Base-by-base conservation (phyloP, 2,329 filamentous ascomycete species). In the Diplodia intermedia region DNA sequence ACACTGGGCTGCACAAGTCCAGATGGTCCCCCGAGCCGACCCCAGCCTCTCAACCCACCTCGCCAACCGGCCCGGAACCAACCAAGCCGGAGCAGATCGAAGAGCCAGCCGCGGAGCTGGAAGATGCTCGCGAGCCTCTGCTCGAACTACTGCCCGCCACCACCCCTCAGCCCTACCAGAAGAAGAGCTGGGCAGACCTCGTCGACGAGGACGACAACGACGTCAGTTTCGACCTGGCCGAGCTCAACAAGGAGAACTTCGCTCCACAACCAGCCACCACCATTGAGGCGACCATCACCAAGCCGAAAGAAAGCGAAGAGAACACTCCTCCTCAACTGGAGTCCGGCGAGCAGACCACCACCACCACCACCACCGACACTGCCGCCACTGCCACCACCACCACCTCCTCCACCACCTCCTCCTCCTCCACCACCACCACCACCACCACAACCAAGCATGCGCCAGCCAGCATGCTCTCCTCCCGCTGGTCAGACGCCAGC, bases 131-230 rank as follows among this genome's bases (percentile, higher is more conserved):
- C 31, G 31, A 33, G 31, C 31, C 31, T 33, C 31, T 33, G 31
- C 31, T 33, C 31, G 31, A 33, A 33, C 31, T 33, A 2, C 31
- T 33, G 6, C 31, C 40, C 7, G 14, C 8, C 12, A 60, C 23
- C 36, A 60, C 36, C 2, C 1, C 9, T 38, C 36, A 36, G 29
- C 52, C 29, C 14, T 23, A 33, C 18, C 15, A 18, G 23, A 57
- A 47, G 14, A 60, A 60, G 40, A 61, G 57, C 40, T 61, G 57
- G 57, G 57, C 57, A n/a, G 57, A 61, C 11, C 23, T 61, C 9
- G 29, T 15, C 20, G 57, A 61, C 1, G 57, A 61, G 14, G 57
- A 61, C 2, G 11, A 20, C 26, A 26, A 61, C 55, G 54, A 23
- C n/a, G 14, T 11, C 29, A 8, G n/a, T 11, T 52, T 52, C 49